Conservation (phyloP, 371 early-diverging fungal genomes). For the Quaeritorhiza haematococci region DNA sequence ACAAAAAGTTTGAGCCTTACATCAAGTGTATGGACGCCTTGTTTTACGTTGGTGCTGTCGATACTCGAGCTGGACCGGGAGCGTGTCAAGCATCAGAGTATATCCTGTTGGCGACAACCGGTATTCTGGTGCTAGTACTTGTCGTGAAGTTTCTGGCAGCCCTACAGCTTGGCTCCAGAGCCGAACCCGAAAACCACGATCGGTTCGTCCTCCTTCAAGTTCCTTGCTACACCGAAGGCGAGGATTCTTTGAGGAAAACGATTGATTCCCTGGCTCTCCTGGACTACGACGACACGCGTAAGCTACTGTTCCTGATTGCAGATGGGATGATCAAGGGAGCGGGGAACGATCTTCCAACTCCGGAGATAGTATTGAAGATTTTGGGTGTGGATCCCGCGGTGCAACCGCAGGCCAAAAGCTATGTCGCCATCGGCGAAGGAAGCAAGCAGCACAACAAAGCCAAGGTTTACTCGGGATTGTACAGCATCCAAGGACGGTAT, state of each 20-base stretch:
- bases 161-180: constrained; percentile 31
- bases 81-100: constrained; percentile 84
- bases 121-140: constrained; percentile 75
- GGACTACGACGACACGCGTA: constrained; percentile 91
- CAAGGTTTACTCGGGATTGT: constrained; percentile 78
- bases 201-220: constrained; percentile 85
- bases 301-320: constrained; percentile 54
- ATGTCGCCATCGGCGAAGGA: constrained; percentile 70
- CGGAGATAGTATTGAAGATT: constrained; percentile 29
- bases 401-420: constrained; percentile 54
- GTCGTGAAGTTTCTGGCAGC: constrained; percentile 91
- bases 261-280: constrained; percentile 83
- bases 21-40: constrained; percentile 69
- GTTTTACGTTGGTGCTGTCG: constrained; percentile 83
- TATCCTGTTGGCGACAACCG: constrained; percentile 70
- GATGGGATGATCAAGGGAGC: constrained; percentile 68
- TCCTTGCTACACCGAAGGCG: constrained; percentile 92
- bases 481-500: constrained; percentile 57
- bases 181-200: constrained; percentile 75
- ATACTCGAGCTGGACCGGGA: constrained; percentile 62
- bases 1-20: constrained; percentile 1
- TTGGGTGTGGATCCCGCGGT: constrained; percentile 12
- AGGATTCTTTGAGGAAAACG: constrained; percentile 83
- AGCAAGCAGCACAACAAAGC: constrained; percentile 71
- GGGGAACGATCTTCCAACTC: constrained; percentile 1